phyloP scores from a whole-genome alignment of 2,329 filamentous ascomycete genomes.

The Aspergillus brasiliensis region DNA sequence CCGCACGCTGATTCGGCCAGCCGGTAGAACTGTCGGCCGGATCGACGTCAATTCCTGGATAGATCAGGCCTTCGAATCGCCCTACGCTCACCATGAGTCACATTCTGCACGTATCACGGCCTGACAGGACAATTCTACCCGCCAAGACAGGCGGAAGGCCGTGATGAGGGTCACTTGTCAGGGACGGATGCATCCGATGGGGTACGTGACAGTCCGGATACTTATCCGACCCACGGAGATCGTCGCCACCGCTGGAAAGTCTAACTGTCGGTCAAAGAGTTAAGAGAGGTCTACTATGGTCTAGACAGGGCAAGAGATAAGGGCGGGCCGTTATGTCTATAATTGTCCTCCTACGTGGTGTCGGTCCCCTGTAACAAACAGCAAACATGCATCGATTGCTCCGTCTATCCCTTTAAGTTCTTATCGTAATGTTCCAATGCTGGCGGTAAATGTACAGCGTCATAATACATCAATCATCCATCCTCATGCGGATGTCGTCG shows the following conservation, averaged over 20 bases:
- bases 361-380: neutral
- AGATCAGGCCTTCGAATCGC: neutral
- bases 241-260: neutral
- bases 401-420: slow-evolving; percentile 1
- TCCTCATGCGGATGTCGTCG: slow-evolving; percentile 15
- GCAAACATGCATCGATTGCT: neutral
- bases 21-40: neutral
- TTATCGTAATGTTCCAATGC: neutral
- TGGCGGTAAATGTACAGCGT: slow-evolving; percentile 10
- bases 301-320: too few relatives aligned
- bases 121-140: neutral
- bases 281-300: neutral
- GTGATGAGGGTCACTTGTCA: neutral
- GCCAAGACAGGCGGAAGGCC: slow-evolving; percentile 3
- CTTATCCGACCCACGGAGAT: neutral
- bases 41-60: neutral
- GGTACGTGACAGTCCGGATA: neutral
- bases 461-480: slow-evolving; percentile 13
- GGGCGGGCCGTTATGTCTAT: too few relatives aligned
- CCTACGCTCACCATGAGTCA: neutral
- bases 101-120: neutral
- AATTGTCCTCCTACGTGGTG: neutral
- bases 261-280: neutral
- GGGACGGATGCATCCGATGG: neutral
- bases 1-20: neutral